Evolutionary conservation across 257 asterid species (phyloP), one percentile per base, ranked within the genome.

Genomic region (Eustoma russellianum): DNA sequence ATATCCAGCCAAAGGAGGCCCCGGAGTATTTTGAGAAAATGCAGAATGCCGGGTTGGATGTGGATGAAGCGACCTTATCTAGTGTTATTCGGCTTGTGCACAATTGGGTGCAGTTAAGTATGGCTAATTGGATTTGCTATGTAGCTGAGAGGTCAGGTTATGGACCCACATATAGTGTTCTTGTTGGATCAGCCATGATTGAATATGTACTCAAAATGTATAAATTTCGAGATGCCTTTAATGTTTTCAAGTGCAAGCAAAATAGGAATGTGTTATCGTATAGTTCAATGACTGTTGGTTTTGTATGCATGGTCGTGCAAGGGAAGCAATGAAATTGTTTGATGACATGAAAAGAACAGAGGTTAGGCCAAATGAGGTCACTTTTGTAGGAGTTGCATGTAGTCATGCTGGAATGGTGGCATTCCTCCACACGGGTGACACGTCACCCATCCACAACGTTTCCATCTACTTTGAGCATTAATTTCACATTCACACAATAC

Each of bases 181-280:
- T 74, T 40, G 57, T 86, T n/a, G 91, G 96, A 14, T 81, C 91
- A 11, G 94, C 96, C 0, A 60, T 90, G 70, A 78, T 90, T 17
- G 96, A n/a, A 90, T 53, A 82, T 90, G 98, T 73, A 90, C 72
- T 76, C 96, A 1, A 86, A 83, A 52, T 86, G 98, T 63, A 95
- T 96, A n/a, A 62, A 75, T 34, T 59, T 78, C 46, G 90, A 76
- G 34, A 82, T 9, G 95, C 95, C 0, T 63, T 50, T 15, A 56
- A 50, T 17, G 82, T 83, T 56, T 90, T 86, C 45, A 7, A 48
- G 58, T 44, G 24, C 17, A 74, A 78, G 85, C 59, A 5, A 12
- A 60, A 69, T 38, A 75, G 59, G 43, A 86, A 79, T 49, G 96
- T 86, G 50, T 81, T 74, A 58, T 71, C 95, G 12, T 89, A 81